Conservation (phyloP, 176 grass and related monocot species). For the Thalia dealbata region DNA sequence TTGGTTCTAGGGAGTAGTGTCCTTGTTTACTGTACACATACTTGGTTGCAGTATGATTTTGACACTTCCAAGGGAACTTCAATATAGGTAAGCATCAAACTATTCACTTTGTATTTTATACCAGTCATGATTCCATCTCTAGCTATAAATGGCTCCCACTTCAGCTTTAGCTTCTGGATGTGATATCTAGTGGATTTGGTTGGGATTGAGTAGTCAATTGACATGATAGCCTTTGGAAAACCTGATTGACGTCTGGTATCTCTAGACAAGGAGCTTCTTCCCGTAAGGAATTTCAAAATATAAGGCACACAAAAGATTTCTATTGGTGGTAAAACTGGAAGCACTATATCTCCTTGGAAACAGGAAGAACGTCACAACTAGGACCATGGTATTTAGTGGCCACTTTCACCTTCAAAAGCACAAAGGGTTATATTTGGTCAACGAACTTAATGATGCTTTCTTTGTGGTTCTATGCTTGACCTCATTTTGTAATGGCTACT, state of each 20-base stretch:
- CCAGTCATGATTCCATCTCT: neutral
- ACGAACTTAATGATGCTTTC: no score
- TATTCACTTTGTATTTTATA: neutral
- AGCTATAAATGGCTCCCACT: neutral
- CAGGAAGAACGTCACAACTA: neutral
- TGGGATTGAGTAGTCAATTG: no score
- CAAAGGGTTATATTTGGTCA: neutral
- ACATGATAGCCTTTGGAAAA: no score
- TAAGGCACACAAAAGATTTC: neutral
- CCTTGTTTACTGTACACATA: neutral
- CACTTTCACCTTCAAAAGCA: neutral
- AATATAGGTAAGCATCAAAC: neutral
- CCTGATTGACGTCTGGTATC: neutral
- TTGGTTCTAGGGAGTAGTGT: neutral
- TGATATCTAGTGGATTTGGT: neutral
- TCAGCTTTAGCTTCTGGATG: neutral
- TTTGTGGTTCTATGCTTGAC: no score
- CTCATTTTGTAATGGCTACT: neutral
- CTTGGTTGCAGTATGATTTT: neutral
- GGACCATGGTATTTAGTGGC: neutral
- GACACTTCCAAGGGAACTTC: neutral
- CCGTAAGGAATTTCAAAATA: neutral
- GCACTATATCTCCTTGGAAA: slow-evolving; percentile 1
- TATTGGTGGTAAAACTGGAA: neutral
- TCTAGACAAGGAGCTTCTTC: neutral